Percentiles rank a stretch among this genome's conserved stretches.
These are phyloP conservation scores for Termitomyces sp. DNA, from an alignment of 768 basidiomycete genomes.

Conservation along the genomic window DNA sequence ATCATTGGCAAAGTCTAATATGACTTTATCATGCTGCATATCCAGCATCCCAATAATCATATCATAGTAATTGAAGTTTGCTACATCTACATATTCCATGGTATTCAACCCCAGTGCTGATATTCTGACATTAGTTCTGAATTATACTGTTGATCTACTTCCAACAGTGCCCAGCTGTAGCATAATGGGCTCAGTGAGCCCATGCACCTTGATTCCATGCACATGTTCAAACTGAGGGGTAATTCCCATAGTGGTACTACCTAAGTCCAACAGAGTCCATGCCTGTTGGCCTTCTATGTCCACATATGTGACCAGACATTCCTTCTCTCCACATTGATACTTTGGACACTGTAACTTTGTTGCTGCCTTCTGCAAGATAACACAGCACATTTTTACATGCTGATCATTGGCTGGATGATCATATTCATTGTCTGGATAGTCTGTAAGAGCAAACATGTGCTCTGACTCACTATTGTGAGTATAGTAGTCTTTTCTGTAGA, in stretches of 20 bases:
- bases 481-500: too few species aligned
- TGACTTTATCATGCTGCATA: conserved; percentile 18
- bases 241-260: conserved; percentile 18
- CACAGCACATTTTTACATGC: neutral
- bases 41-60: conserved; percentile 31
- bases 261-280: conserved; percentile 17
- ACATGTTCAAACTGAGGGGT: conserved; percentile 16
- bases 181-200: conserved; percentile 10
- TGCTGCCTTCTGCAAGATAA: neutral
- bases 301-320: neutral
- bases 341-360: neutral
- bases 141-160: conserved; percentile 24
- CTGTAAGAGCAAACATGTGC: too few species aligned
- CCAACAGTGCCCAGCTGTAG: conserved; percentile 31
- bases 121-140: conserved; percentile 15
- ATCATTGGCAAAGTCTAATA: conserved; percentile 20
- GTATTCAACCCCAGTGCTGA: neutral
- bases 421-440: too few species aligned
- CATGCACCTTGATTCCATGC: conserved; percentile 5
- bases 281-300: too few species aligned
- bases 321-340: neutral
- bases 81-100: conserved; percentile 26
- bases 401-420: too few species aligned
- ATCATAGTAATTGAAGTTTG: conserved; percentile 33
- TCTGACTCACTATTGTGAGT: too few species aligned